Percentiles rank a stretch among this genome's conserved stretches.
phyloP scores from a whole-genome alignment of 768 basidiomycete genomes.

The Lentinula edodes region DNA sequence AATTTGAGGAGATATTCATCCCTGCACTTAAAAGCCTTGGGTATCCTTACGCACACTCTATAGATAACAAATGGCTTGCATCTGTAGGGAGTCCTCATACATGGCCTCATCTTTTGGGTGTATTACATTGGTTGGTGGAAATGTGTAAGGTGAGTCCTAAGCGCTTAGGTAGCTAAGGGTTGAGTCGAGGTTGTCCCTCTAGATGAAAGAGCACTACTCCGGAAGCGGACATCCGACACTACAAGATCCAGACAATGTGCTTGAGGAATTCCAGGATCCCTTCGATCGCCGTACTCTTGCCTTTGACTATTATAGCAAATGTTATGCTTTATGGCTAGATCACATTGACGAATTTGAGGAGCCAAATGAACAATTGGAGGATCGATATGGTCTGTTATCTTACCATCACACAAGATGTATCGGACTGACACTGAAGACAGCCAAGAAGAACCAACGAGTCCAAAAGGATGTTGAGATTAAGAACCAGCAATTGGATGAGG shows the following conservation, averaged over 20 bases:
- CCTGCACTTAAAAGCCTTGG: constrained; percentile 65
- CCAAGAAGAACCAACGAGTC: constrained; percentile 66
- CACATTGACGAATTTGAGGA: constrained; percentile 64
- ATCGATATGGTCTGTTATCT: constrained; percentile 60
- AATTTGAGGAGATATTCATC: constrained; percentile 82
- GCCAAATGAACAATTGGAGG: constrained; percentile 64
- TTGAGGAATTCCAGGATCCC: constrained; percentile 72
- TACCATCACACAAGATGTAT: neutral
- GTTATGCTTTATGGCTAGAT: constrained; percentile 66
- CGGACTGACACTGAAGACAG: constrained; percentile 27
- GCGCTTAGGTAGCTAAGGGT: neutral
- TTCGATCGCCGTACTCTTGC: constrained; percentile 72
- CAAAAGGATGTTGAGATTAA: constrained; percentile 58
- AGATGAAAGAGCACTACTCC: constrained; percentile 37
- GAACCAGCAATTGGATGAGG: constrained; percentile 38
- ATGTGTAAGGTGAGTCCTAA: constrained; percentile 61
- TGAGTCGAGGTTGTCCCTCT: constrained; percentile 15
- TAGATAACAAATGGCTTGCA: constrained; percentile 83
- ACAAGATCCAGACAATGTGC: constrained; percentile 53
- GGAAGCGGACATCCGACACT: constrained; percentile 63
- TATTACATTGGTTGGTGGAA: constrained; percentile 89
- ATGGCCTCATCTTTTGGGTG: constrained; percentile 88
- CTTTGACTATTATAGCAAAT: constrained; percentile 65
- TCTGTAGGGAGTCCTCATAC: constrained; percentile 86
- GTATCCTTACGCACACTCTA: constrained; percentile 76